Base-by-base conservation (phyloP, 495 filamentous ascomycete genomes). In the Daldinia decipiens region DNA sequence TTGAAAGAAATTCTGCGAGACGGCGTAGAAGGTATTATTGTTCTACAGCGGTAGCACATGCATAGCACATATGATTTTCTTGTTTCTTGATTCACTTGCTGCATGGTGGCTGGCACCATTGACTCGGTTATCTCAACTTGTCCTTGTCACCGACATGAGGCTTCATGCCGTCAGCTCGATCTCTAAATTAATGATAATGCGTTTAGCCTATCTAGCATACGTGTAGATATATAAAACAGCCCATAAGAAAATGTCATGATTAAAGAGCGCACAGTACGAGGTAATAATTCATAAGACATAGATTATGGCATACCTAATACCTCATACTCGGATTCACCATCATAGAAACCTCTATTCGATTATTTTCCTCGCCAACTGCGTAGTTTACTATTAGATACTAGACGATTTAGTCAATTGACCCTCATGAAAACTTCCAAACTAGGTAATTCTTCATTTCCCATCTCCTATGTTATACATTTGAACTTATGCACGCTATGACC, bases 401-500 rank as follows among this genome's bases (percentile, higher is more conserved):
- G 31, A 32, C 31, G 31, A 24, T 36, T 56, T 36, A 31, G 31
- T 31, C 53, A 38, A 36, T n/a, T 36, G 53, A 36, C 45, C 34
- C 39, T 54, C 32, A 38, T 17, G 32, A 40, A 52, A 15, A 15
- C 27, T 56, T 63, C 60, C 21, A 17, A 57, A 31, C 12, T 31
- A 31, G 27, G 50, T 3, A 53, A 34, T 55, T 64, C 7, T 39
- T 68, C 53, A 56, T 65, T 66, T 62, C 55, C 65, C 57, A 53
- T 47, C 60, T 64, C 60, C 61, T 62, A 52, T 60, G 67, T 54
- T 64, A 43, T 59, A 40, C 55, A 53, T 59, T 43, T 27, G 50
- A 39, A 70, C 62, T 67, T 70, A 74, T 74, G 66, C 67, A 71
- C 71, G 71, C 71, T 74, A 67, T 74, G 71, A 63, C 71, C 71